Evolutionary conservation across 371 early-diverging fungal species (phyloP), one percentile per base, ranked within the genome.

Genomic region (Funneliformis caledonium): DNA sequence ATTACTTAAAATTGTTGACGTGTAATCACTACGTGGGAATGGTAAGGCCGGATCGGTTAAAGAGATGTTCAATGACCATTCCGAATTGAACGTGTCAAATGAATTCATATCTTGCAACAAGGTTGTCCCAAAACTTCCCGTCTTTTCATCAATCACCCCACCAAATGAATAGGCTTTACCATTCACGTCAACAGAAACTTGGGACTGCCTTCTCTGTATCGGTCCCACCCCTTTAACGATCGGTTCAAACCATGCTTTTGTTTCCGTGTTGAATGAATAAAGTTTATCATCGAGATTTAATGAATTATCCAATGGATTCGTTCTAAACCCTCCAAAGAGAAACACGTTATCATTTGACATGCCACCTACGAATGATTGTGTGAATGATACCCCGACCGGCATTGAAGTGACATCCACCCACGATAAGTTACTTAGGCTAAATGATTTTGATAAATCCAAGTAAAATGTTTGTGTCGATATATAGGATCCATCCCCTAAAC

Each of bases 161-260:
- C 75, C 59, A 60, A 74, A 74, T 26, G n/a, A 33, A 74, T 14
- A 74, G 14, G 50, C 52, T 11, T 59, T 19, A 22, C 19, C 31
- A 16, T 4, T n/a, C 0, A 9, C 14, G 42, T 50, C 16, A 31
- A n/a, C 37, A 11, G 52, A 19, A 12, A 52, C 16, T 59, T 22
- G 16, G 7, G 42, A 8, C 7, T 52, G 31, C 56, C 74, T 48
- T 52, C 74, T 47, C 4, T 26, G 19, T 6, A 14, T 10, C 19
- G 74, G 74, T 2, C 8, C 2, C 10, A 19, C 9, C 19, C 59
- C 75, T 16, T 4, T 22, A 19, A 52, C 7, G 8, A 3, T 19
- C 5, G 33, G 60, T 16, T 1, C 1, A 19, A 14, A 37, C 75
- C 75, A 74, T 37, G 10, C 11, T 37, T 26, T 12, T 6, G 11